These are phyloP conservation scores for Cairneyella variabilis DNA, from an alignment of 495 filamentous ascomycete genomes.

Conservation along the genomic window DNA sequence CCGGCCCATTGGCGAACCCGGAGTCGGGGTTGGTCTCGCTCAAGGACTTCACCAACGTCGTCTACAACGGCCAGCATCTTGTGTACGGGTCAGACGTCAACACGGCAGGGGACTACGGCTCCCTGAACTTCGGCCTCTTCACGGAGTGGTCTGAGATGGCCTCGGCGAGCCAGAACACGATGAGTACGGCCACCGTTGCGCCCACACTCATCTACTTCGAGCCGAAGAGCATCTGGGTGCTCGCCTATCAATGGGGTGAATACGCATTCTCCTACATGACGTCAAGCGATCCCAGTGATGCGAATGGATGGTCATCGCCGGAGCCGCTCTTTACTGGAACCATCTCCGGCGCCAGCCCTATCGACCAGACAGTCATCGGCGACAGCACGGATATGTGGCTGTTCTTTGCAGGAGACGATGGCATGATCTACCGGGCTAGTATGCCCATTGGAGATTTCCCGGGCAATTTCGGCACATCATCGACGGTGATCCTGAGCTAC, in stretches of 20 bases:
- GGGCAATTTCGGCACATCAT: slow-evolving; percentile 47
- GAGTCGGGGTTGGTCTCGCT: slow-evolving; percentile 49
- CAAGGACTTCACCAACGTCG: slow-evolving; percentile 55
- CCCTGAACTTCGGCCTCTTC: slow-evolving; percentile 55
- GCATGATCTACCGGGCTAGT: slow-evolving; percentile 56
- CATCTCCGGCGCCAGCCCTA: slow-evolving; percentile 45
- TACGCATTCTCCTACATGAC: slow-evolving; percentile 56
- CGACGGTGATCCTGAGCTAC: slow-evolving; percentile 46
- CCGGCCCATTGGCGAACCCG: slow-evolving; percentile 42
- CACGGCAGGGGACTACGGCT: slow-evolving; percentile 40
- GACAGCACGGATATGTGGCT: slow-evolving; percentile 57
- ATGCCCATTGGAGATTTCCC: slow-evolving; percentile 60
- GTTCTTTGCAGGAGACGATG: slow-evolving; percentile 64
- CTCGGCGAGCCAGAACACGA: slow-evolving; percentile 47
- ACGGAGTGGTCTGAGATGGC: slow-evolving; percentile 52
- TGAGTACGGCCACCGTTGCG: slow-evolving; percentile 48
- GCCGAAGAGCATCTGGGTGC: slow-evolving; percentile 56
- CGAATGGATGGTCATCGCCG: slow-evolving; percentile 50
- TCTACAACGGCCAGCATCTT: slow-evolving; percentile 50
- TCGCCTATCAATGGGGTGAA: slow-evolving; percentile 58
- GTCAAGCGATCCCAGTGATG: slow-evolving; percentile 50
- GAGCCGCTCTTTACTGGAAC: slow-evolving; percentile 52
- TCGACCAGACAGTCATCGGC: slow-evolving; percentile 60
- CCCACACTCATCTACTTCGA: slow-evolving; percentile 59
- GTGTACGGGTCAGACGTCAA: slow-evolving; percentile 47